Conservation (phyloP, 306 rosid genomes). For the Coriaria nepalensis region DNA sequence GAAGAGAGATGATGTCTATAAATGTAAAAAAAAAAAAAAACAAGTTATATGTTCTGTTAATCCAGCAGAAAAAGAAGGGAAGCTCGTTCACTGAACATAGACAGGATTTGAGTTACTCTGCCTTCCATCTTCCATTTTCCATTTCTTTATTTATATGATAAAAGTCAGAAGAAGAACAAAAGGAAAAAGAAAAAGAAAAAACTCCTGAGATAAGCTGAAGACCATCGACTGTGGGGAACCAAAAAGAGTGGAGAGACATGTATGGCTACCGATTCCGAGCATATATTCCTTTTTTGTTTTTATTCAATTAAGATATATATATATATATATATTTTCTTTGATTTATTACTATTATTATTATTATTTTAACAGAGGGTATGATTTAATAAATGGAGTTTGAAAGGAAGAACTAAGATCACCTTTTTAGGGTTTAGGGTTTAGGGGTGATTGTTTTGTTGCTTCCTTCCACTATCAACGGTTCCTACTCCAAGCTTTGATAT, state of each 20-base stretch:
- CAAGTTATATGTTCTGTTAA: too few relatives aligned
- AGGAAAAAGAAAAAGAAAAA: not conserved
- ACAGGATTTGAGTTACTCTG: not conserved
- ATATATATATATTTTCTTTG: not conserved
- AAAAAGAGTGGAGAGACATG: constrained; percentile 16
- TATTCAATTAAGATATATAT: too few relatives aligned
- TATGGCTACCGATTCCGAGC: constrained; percentile 10
- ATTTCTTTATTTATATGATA: not conserved
- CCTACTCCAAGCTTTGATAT: constrained; percentile 20
- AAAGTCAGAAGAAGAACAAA: constrained; percentile 6
- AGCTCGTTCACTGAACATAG: constrained; percentile 8
- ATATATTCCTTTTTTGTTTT: constrained; percentile 8
- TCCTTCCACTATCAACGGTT: constrained; percentile 61
- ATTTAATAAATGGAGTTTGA: constrained; percentile 16
- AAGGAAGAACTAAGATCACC: constrained; percentile 1
- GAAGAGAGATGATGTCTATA: too few relatives aligned
- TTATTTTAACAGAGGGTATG: constrained; percentile 15
- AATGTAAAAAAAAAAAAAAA: too few relatives aligned
- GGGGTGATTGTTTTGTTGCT: constrained; percentile 12
- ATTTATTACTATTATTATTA: not conserved
- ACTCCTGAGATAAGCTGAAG: constrained; percentile 24
- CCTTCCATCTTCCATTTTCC: not conserved
- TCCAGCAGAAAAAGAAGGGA: too few relatives aligned
- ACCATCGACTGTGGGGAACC: constrained; percentile 34
- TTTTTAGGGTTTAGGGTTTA: constrained; percentile 5